phyloP scores from a whole-genome alignment of 116 monocot genomes.

The Cymodocea nodosa region DNA sequence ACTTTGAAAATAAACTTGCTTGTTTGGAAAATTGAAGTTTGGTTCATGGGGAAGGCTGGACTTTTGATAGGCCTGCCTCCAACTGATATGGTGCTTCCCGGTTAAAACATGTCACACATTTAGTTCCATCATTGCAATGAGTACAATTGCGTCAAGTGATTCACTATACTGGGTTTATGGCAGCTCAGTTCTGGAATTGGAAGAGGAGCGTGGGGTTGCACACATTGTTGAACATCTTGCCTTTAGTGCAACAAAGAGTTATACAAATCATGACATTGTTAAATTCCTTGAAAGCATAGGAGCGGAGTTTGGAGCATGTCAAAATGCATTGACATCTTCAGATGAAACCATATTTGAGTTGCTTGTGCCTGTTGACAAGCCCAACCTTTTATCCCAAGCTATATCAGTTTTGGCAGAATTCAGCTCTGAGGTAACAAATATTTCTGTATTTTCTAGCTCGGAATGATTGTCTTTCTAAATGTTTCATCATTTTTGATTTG shows the following conservation, averaged over 20 bases:
- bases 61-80: too few relatives aligned
- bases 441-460: not conserved
- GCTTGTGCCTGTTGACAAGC: slow-evolving; percentile 95
- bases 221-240: slow-evolving; percentile 99
- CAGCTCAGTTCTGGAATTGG: slow-evolving; percentile 99
- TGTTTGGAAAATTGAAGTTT: too few relatives aligned
- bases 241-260: slow-evolving; percentile 91
- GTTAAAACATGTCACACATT: not conserved
- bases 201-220: slow-evolving; percentile 94
- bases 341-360: slow-evolving; percentile 96
- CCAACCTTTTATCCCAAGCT: slow-evolving; percentile 76
- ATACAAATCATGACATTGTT: slow-evolving; percentile 95
- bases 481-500: slow-evolving; percentile 2
- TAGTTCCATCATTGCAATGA: not conserved
- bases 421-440: slow-evolving; percentile 69
- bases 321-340: slow-evolving; percentile 92
- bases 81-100: too few relatives aligned
- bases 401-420: slow-evolving; percentile 95
- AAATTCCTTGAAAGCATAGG: slow-evolving; percentile 99
- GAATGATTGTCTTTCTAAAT: not conserved
- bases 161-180: slow-evolving; percentile 1
- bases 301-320: slow-evolving; percentile 98
- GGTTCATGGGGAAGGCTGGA: too few relatives aligned
- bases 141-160: not conserved
- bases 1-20: too few relatives aligned